Conservation (phyloP, 805 yeast species). For the Starmerella geochares region DNA sequence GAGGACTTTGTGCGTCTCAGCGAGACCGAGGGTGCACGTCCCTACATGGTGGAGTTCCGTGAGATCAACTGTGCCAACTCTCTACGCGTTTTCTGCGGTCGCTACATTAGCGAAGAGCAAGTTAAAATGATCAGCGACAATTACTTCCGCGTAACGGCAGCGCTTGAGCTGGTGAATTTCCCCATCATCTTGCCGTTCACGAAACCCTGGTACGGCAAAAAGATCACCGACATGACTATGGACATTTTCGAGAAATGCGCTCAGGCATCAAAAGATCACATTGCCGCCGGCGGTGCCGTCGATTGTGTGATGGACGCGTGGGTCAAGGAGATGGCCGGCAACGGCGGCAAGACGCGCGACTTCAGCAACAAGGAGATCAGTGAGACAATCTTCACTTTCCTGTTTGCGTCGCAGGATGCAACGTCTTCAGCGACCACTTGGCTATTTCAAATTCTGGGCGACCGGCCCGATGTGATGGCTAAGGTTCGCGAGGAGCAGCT, state of each 20-base stretch:
- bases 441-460: conserved; percentile 93
- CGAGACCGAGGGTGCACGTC: conserved; percentile 43
- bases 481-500: conserved; percentile 91
- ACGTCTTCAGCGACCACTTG: conserved; percentile 95
- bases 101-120: conserved; percentile 85
- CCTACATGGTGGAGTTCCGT: conserved; percentile 88
- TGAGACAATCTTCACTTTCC: conserved; percentile 90
- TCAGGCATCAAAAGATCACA: conserved; percentile 69
- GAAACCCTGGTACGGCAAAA: conserved; percentile 95
- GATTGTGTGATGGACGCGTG: conserved; percentile 92
- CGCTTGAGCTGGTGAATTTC: conserved; percentile 93
- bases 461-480: conserved; percentile 78
- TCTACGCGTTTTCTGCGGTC: conserved; percentile 89
- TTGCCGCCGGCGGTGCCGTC: conserved; percentile 67
- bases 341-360: conserved; percentile 54
- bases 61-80: conserved; percentile 93
- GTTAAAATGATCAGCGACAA: conserved; percentile 82
- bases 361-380: conserved; percentile 86
- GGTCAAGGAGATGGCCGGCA: conserved; percentile 75
- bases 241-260: conserved; percentile 83
- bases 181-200: conserved; percentile 94
- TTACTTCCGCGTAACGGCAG: conserved; percentile 86
- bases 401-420: conserved; percentile 97
- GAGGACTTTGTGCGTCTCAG: conserved; percentile 51
- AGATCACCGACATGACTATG: conserved; percentile 90